phyloP scores from a whole-genome alignment of 257 asterid species.

The Euphrasia confusa region DNA sequence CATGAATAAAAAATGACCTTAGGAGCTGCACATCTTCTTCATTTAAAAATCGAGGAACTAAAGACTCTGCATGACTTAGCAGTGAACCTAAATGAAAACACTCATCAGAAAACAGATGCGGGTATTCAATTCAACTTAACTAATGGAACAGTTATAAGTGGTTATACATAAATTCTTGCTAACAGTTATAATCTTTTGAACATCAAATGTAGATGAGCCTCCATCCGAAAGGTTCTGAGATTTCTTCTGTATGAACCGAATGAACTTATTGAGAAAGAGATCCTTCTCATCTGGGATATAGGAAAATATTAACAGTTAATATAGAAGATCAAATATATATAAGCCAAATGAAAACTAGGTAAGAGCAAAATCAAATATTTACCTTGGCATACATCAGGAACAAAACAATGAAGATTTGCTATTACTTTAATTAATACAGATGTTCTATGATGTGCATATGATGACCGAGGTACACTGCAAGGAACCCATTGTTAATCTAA shows the following conservation, averaged over 20 bases:
- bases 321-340: conserved; percentile 10
- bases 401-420: conserved; percentile 96
- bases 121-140: conserved; percentile 13
- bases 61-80: conserved; percentile 87
- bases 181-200: conserved; percentile 50
- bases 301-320: conserved; percentile 24
- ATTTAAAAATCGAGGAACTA: conserved; percentile 70
- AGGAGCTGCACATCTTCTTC: conserved; percentile 91
- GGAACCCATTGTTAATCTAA: conserved; percentile 31
- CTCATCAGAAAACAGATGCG: conserved; percentile 24
- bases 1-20: conserved; percentile 46
- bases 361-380: conserved; percentile 17
- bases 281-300: conserved; percentile 83
- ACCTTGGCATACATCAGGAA: conserved; percentile 94
- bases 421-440: conserved; percentile 87
- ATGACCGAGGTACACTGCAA: conserved; percentile 57
- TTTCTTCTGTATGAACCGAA: conserved; percentile 61
- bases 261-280: conserved; percentile 75
- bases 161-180: conserved; percentile 61
- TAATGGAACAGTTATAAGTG: conserved; percentile 21
- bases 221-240: conserved; percentile 39
- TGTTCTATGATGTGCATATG: conserved; percentile 87
- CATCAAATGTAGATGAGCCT: conserved; percentile 37
- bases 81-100: conserved; percentile 59
- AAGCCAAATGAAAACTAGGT: conserved; percentile 16